Base-by-base conservation (phyloP, 805 yeast species). In the Yarrowia divulgata region DNA sequence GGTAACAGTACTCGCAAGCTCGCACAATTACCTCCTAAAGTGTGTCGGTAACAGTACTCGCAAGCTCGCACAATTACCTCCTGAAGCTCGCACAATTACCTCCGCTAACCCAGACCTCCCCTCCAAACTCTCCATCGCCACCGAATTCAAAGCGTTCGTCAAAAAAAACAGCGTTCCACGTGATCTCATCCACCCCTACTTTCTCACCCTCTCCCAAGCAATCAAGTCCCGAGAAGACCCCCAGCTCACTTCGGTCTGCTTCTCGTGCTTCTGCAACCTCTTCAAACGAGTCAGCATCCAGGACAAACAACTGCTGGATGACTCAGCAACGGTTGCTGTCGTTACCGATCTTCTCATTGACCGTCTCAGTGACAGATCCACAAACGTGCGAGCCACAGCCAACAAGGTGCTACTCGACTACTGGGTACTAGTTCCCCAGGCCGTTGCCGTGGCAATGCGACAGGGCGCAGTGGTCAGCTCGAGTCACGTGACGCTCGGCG, bases 211-310 rank as follows among this genome's bases (percentile, higher is more conserved):
- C 16, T 35, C 55, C 2, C 48, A 57, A 1, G 76, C 73, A 10
- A 68, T 71, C 40, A 58, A 69, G 45, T 48, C 70, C 19, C 29
- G 45, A 6, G 73, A 72, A 32, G 69, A 62, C 5, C 68, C 70
- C 9, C 70, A 73, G n/a, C 71, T 70, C 14, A 58, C 73, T 1
- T 60, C 66, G 8, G 70, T 77, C 16, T 76, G 84, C 0, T 82
- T 83, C 70, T 80, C 85, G 1, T 75, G 85, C 37, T 72, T 83
- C 19, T 82, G 85, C 71, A 83, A 84, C 72, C 72, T 84, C 16
- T 77, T 81, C 32, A 82, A 82, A 70, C 76, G 86, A 10, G 78
- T 81, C 8, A 79, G 81, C 32, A 78, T 79, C 72, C 86, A 76
- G 67, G 77, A 80, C 46, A 75, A 77, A n/a, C 70, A 74, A 14